Base-by-base conservation (phyloP, 148 eudicot genomes). In the Amaranthus hypochondriacus region DNA sequence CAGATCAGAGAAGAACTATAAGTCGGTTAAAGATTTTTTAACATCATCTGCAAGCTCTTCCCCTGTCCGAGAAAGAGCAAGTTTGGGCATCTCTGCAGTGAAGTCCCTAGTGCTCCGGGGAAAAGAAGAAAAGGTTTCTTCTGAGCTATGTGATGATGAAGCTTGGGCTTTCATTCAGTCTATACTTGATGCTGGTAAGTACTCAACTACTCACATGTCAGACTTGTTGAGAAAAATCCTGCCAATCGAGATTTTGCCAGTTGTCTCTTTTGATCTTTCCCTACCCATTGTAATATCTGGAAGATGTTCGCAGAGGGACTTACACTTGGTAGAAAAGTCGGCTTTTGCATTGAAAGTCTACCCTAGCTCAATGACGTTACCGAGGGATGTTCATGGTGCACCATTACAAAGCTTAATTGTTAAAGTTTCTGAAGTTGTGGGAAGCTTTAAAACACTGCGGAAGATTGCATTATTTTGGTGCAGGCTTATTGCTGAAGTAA, bases 231-330 rank as follows among this genome's bases (percentile, higher is more conserved):
- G 12, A 62, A 63, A 10, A 12, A 58, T 47, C 28, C 56, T 61
- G 15, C n/a, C 6, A 47, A 9, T 60, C 49, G 48, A 43, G 46
- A 70, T 4, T 68, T 64, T 62, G 75, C 62, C 61, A 77, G 73
- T 70, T 49, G 57, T 66, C 70, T 73, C 76, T 69, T 82, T 77
- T 84, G 84, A 80, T 91, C 84, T 86, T 87, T 86, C 72, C 82
- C 87, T 85, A 86, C 77, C 77, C 83, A 66, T 80, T 84, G 87
- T 87, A 87, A 91, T 86, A 80, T 87, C 79, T 86, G 84, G 86
- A 91, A 91, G 91, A 87, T 83, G 85, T 83, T 89, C 83, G 84
- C 96, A 94, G 98, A 88, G 81, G 92, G 96, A 80, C 93, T 89
- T 77, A 63, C 81, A 83, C 77, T 87, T n/a, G 79, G 83, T 62